Base-by-base conservation (phyloP, 2,329 filamentous ascomycete genomes). In the Ophiobolus disseminans region DNA sequence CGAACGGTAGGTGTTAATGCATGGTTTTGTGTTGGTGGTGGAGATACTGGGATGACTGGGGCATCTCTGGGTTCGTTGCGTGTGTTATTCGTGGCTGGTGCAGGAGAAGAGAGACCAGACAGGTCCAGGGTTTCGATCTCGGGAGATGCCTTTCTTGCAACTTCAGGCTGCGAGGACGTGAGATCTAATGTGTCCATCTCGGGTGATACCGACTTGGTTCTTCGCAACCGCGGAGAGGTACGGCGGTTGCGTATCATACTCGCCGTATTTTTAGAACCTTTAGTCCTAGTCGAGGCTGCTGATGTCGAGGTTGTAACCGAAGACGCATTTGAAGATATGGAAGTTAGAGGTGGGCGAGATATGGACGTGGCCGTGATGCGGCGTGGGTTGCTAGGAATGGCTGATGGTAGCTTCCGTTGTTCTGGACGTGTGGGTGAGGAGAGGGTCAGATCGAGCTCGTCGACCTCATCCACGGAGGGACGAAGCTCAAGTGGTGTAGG, bases 371-470 rank as follows among this genome's bases (percentile, higher is more conserved):
- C 26, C 26, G 35, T 45, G n/a, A 49, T 40, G 14, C 48, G 41
- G 10, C 40, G 37, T 4, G 53, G 28, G 20, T 41, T 47, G 17
- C 42, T 35, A 34, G 25, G n/a, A 10, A 14, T 23, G 16, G 25
- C 39, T 5, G 40, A 39, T 23, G 32, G 40, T 31, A n/a, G 14
- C 23, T 42, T 43, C 16, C 17, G 17, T 34, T 34, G 21, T 7
- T n/a, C 38, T 39, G 38, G 34, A 19, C 38, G 23, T 11, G 36
- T 7, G 7, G 65, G 62, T 7, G 66, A 61, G 0, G 66, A 66
- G 6, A 66, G 44, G 3, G 69, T 71, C 31, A 71, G 48, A 28
- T 71, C 68, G 10, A 70, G 49, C 3, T 64, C 63, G 25, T 71
- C 66, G 4, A 67, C 40, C 20, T 53, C 48, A 21, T 53, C 52